Base-by-base conservation (phyloP, 495 filamentous ascomycete species). In the Jackrogersella minutella region DNA sequence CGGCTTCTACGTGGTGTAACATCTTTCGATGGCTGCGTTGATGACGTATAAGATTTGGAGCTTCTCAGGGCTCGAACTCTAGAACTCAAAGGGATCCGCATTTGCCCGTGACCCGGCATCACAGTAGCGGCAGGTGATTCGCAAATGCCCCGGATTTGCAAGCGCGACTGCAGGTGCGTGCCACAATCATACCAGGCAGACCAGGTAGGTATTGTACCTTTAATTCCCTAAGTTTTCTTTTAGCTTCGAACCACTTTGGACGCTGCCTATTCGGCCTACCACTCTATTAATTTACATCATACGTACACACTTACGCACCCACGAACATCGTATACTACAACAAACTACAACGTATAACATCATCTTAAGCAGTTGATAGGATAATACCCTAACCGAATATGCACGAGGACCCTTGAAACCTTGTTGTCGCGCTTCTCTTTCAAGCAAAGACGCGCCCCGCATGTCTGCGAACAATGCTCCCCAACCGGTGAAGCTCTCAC, bases 401-500 rank as follows among this genome's bases (percentile, higher is more conserved):
- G 69, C 62, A 54, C 55, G 58, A 55, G 19, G 58, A 58, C 39
- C 65, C 47, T 66, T 68, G 62, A 68, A 43, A 39, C 34, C 16
- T 43, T 39, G 33, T 53, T 36, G 30, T 57, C 64, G 33, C 56
- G 52, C 26, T 30, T 53, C 62, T 58, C 60, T 44, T 58, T 57
- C 47, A 34, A 19, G 4, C 53, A 43, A 52, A 58, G 71, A 69
- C 64, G 68, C 59, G 72, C 72, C 74, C 74, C 72, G 72, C 69
- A 78, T 78, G 76, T 82, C 83, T 67, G 80, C 85, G 77, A 83
- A 79, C 62, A 76, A 81, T 72, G 84, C 81, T 75, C 78, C 84
- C 43, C 82, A 84, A 74, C 89, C 91, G 63, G 92, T 97, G 78
- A 97, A 95, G 84, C 83, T 99, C 63, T 97, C 95, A 34, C 82